Percentiles rank a stretch among this genome's conserved stretches.
Conservation (phyloP, 2,329 filamentous ascomycete genomes). For the Aspergillus sp. region DNA sequence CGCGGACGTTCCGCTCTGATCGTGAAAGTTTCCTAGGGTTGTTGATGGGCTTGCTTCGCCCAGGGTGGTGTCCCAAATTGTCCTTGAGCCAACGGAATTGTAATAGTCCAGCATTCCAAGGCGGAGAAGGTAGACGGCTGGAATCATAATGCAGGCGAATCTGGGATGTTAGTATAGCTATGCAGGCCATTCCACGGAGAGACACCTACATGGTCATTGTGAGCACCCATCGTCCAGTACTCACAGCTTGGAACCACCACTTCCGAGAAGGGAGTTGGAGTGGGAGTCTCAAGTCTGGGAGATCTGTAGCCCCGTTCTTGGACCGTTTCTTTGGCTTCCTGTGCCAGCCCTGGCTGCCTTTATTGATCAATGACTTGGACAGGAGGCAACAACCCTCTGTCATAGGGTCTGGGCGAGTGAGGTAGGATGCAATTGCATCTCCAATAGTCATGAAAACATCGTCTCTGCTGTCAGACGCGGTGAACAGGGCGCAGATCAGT, state of each 20-base stretch:
- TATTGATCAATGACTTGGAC: background rate
- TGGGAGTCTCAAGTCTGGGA: background rate
- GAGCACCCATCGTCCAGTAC: background rate
- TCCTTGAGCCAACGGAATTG: background rate
- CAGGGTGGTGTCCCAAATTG: background rate
- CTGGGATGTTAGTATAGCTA: background rate
- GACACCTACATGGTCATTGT: background rate
- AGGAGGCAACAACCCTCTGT: background rate
- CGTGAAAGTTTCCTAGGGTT: background rate
- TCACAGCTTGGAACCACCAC: background rate
- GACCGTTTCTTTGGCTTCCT: background rate
- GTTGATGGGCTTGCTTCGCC: background rate
- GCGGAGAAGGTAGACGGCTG: background rate
- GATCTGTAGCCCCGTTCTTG: background rate
- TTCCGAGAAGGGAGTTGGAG: background rate
- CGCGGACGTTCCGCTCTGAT: no score
- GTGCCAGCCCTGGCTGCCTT: background rate
- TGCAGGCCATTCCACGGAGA: no score
- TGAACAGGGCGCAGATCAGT: background rate
- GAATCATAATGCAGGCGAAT: background rate
- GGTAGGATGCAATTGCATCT: background rate
- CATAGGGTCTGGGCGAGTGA: background rate
- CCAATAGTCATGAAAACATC: background rate
- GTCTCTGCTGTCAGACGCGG: background rate
- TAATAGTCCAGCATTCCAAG: background rate